Evolutionary conservation across 768 basidiomycete genomes (phyloP).

Genomic region (Boletus reticulatus): DNA sequence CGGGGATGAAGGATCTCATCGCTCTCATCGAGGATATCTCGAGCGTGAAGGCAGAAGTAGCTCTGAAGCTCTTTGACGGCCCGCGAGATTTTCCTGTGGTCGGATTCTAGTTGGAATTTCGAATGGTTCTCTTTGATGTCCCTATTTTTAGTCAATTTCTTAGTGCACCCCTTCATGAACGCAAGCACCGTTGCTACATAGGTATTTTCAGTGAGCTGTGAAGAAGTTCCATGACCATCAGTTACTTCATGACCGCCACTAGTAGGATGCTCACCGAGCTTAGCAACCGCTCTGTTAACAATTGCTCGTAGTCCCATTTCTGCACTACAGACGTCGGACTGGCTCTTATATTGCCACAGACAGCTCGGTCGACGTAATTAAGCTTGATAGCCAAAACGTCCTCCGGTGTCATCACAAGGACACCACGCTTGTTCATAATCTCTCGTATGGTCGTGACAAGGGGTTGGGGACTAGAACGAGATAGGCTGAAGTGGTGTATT

Average conservation of each 20-base stretch:
- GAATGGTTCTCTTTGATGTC: too few relatives aligned
- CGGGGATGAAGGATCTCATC: too few relatives aligned
- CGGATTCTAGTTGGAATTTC: too few relatives aligned
- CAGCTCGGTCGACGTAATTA: neutral
- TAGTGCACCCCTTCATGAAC: neutral
- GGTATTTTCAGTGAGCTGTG: neutral
- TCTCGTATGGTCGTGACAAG: neutral
- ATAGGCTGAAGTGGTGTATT: neutral
- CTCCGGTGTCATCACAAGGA: neutral
- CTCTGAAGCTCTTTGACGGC: neutral
- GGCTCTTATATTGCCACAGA: neutral
- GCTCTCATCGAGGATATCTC: too few relatives aligned
- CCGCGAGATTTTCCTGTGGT: too few relatives aligned
- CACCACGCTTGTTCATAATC: neutral
- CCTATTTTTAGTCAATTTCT: too few relatives aligned
- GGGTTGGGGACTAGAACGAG: neutral
- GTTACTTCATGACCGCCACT: neutral
- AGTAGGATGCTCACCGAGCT: neutral
- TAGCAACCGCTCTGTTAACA: neutral
- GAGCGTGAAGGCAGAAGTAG: neutral
- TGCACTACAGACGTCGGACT: neutral
- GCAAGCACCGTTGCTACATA: neutral
- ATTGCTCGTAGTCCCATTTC: neutral
- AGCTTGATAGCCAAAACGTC: neutral
- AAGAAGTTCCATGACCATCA: neutral